Percentiles rank a stretch among this genome's conserved stretches.
Evolutionary conservation across 495 filamentous ascomycete genomes (phyloP).

Genomic region (Aspergillus sclerotiicarbonarius): DNA sequence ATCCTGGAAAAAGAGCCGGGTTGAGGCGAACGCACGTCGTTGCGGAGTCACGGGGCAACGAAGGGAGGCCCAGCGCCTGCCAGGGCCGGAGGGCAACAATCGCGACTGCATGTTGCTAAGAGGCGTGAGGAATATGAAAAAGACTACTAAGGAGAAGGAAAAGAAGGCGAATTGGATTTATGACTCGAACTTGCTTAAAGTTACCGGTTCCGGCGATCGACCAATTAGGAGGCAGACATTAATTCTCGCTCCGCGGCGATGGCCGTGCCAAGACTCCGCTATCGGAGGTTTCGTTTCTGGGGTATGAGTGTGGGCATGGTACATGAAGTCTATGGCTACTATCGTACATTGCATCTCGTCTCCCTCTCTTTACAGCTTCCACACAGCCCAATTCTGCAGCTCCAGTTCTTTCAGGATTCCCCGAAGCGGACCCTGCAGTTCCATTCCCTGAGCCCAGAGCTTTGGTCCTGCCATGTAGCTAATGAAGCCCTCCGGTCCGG

Average conservation of each 20-base stretch:
- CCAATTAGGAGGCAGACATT: no score
- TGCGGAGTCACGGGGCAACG: no score
- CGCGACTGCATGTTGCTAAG: no score
- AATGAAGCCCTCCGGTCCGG: constrained; percentile 89
- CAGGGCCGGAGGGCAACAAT: no score
- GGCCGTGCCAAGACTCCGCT: not conserved
- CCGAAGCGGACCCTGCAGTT: constrained; percentile 65
- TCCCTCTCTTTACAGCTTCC: constrained; percentile 54
- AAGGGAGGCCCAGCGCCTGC: no score
- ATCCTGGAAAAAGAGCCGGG: constrained; percentile 17
- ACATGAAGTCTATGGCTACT: not conserved
- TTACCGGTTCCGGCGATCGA: no score
- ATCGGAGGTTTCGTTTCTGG: not conserved
- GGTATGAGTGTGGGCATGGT: not conserved
- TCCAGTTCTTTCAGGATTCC: constrained; percentile 55
- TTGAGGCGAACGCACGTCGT: no score
- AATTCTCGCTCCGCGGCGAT: no score
- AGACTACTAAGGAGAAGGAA: not conserved
- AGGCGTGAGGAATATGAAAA: no score
- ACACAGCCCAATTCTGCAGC: constrained; percentile 55
- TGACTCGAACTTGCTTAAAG: not conserved
- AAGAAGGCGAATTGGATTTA: not conserved
- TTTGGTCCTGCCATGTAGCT: constrained; percentile 75
- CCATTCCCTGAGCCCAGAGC: constrained; percentile 64
- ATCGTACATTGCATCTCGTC: constrained; percentile 34